Evolutionary conservation across 2,329 filamentous ascomycete species (phyloP).

Genomic region (Beauveria australis): DNA sequence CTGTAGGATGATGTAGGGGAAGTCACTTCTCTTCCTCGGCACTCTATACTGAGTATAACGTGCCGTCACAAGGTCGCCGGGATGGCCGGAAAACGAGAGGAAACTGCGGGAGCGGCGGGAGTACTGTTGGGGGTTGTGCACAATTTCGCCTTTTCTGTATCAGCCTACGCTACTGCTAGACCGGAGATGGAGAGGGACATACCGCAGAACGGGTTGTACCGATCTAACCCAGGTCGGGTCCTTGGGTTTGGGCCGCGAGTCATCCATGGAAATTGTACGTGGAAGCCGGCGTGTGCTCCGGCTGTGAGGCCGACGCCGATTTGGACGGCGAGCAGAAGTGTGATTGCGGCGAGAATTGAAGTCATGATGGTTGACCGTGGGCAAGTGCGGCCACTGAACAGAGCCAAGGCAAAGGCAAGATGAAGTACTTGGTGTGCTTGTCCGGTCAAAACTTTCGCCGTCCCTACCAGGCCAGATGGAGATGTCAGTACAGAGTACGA

Average conservation of each 20-base stretch:
- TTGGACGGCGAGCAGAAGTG: neutral
- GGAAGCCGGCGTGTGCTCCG: neutral
- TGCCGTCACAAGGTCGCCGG: neutral
- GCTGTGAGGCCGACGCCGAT: neutral
- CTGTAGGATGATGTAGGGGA: neutral
- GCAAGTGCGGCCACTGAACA: neutral
- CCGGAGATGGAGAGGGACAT: neutral
- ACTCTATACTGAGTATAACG: neutral
- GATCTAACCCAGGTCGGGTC: neutral
- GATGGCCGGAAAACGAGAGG: slow-evolving; percentile 2
- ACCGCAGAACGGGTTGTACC: neutral
- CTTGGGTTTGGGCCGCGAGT: neutral
- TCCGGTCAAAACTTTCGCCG: neutral
- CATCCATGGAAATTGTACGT: slow-evolving; percentile 4
- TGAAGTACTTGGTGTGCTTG: neutral
- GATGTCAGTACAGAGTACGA: no score
- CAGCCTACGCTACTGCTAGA: neutral
- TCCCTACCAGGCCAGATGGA: no score
- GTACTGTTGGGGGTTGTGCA: neutral
- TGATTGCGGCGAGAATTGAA: neutral
- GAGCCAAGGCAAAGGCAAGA: neutral
- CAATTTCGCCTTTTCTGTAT: neutral
- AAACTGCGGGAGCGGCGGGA: slow-evolving; percentile 1
- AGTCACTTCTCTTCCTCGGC: neutral
- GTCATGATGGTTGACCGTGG: neutral